phyloP scores from a whole-genome alignment of 2,329 filamentous ascomycete species.

The Stagonosporopsis rhizophila region DNA sequence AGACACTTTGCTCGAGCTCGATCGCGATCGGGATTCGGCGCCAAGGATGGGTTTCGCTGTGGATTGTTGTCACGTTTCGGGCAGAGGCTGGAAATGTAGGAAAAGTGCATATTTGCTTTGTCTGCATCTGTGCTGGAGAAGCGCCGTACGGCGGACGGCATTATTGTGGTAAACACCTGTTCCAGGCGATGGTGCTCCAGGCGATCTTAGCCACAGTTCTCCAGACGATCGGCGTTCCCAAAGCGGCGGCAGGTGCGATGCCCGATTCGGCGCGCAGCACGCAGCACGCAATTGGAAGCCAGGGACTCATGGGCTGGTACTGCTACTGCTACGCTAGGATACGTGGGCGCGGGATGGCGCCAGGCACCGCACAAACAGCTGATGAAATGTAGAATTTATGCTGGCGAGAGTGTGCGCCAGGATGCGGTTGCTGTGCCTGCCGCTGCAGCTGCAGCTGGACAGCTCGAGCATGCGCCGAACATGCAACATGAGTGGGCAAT shows the following conservation, averaged over 20 bases:
- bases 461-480: slow-evolving; percentile 18
- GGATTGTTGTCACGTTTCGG: slow-evolving; percentile 21
- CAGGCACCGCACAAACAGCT: slow-evolving; percentile 36
- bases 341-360: slow-evolving; percentile 22
- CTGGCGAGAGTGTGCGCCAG: slow-evolving; percentile 4
- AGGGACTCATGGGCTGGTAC: slow-evolving; percentile 7
- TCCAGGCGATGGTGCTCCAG: slow-evolving; percentile 30
- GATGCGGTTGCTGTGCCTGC: background rate
- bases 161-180: slow-evolving; percentile 13
- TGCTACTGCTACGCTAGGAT: slow-evolving; percentile 26
- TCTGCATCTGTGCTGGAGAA: background rate
- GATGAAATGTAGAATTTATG: slow-evolving; percentile 12
- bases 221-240: slow-evolving; percentile 36
- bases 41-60: slow-evolving; percentile 27
- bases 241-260: slow-evolving; percentile 24
- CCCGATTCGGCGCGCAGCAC: slow-evolving; percentile 28
- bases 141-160: background rate
- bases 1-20: slow-evolving; percentile 19
- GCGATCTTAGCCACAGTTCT: slow-evolving; percentile 34
- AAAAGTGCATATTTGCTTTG: background rate
- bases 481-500: slow-evolving; percentile 12
- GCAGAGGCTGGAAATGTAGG: background rate
- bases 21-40: slow-evolving; percentile 34
- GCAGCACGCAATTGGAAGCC: slow-evolving; percentile 1
- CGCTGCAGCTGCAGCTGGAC: slow-evolving; percentile 1